Conservation (phyloP, 805 yeast genomes). For the Hanseniaspora valbyensis region DNA sequence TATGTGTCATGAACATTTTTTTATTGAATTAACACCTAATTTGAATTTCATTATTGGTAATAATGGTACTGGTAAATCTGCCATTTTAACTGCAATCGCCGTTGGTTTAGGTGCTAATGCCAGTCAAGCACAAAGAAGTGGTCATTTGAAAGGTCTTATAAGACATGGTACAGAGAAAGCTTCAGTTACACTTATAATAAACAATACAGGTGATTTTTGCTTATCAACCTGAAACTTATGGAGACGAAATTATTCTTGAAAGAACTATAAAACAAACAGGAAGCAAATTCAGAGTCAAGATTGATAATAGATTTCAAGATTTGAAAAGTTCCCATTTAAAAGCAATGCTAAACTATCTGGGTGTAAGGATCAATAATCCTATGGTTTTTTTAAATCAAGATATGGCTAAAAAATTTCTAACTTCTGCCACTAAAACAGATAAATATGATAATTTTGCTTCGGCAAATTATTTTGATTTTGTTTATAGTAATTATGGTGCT, state of each 20-base stretch:
- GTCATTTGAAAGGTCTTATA: conserved; percentile 55
- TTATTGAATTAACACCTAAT: conserved; percentile 61
- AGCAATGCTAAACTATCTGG: conserved; percentile 55
- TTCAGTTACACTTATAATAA: conserved; percentile 50
- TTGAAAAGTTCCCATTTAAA: conserved; percentile 55
- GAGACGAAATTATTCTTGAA: conserved; percentile 58
- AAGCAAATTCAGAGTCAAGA: conserved; percentile 44
- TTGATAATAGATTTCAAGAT: conserved; percentile 41
- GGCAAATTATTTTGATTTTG: conserved; percentile 12
- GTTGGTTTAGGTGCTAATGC: conserved; percentile 87
- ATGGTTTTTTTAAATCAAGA: conserved; percentile 89
- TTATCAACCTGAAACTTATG: conserved; percentile 53
- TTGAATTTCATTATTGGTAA: conserved; percentile 80
- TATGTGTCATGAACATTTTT: conserved; percentile 83
- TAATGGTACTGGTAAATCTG: conserved; percentile 87
- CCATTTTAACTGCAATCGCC: conserved; percentile 75
- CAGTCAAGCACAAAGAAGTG: conserved; percentile 73
- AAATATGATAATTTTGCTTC: conserved; percentile 54
- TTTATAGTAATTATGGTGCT: conserved; percentile 33
- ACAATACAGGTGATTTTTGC: conserved; percentile 59
- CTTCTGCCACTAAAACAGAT: conserved; percentile 58
- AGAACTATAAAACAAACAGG: conserved; percentile 46
- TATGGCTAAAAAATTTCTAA: conserved; percentile 79
- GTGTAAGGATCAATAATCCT: conserved; percentile 78
- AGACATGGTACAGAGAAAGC: conserved; percentile 68